Conservation (phyloP, 2,329 filamentous ascomycete species). For the Talaromyces pinophilus region DNA sequence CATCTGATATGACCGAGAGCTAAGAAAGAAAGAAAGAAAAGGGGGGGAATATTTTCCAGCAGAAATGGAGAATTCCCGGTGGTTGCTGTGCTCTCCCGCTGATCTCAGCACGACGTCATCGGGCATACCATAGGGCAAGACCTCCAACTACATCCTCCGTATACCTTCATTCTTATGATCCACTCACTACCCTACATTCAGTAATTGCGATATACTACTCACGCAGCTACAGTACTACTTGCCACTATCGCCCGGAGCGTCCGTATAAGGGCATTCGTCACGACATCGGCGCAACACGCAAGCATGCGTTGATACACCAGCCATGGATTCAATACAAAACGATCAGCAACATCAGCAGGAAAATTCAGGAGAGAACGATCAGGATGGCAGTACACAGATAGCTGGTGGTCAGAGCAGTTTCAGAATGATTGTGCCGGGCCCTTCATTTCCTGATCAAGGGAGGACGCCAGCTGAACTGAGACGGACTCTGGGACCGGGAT, state of each 20-base stretch:
- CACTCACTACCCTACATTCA: not conserved
- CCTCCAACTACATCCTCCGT: not conserved
- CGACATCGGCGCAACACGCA: constrained; percentile 5
- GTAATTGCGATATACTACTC: not conserved
- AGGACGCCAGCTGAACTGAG: constrained; percentile 16
- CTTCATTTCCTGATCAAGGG: constrained; percentile 26
- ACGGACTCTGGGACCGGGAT: constrained; percentile 21
- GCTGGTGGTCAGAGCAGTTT: constrained; percentile 22
- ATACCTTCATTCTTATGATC: not conserved
- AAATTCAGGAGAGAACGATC: not conserved
- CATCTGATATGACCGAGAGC: not conserved
- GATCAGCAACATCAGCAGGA: constrained; percentile 1
- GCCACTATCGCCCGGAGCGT: not conserved
- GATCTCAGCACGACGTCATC: constrained; percentile 17
- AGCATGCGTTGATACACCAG: not conserved
- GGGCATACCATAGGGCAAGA: constrained; percentile 3
- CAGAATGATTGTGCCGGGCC: constrained; percentile 31
- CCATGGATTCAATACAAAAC: not conserved
- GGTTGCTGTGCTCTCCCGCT: not conserved
- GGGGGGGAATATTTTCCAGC: not conserved
- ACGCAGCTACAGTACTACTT: not conserved
- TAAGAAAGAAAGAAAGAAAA: not conserved
- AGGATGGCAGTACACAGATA: not conserved
- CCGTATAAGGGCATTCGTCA: too few species aligned
- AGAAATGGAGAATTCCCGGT: not conserved